A percentile compares a stretch with the other conserved stretches of the same genome.
phyloP scores from a whole-genome alignment of 768 basidiomycete species.

The Suillus decipiens region DNA sequence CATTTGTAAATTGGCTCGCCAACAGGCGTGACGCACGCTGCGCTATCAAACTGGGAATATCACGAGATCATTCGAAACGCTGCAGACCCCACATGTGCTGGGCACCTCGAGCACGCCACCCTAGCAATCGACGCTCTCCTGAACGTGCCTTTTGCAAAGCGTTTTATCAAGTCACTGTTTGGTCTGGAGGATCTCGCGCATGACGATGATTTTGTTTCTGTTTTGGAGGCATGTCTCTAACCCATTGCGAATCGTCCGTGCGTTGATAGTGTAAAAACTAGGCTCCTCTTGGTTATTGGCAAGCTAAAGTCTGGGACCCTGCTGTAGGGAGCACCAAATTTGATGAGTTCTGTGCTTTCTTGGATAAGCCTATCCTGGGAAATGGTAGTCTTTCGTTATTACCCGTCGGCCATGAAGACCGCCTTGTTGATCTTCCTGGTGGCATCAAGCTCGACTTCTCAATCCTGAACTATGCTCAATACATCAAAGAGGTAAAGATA shows the following conservation, averaged over 20 bases:
- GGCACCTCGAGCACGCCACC: conserved; percentile 58
- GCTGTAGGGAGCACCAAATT: conserved; percentile 60
- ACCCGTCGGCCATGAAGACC: conserved; percentile 50
- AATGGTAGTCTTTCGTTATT: conserved; percentile 35
- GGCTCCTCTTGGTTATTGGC: conserved; percentile 73
- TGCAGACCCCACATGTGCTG: conserved; percentile 63
- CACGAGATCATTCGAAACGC: conserved; percentile 77
- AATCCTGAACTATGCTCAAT: conserved; percentile 73
- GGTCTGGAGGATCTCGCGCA: conserved; percentile 68
- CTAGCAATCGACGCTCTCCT: conserved; percentile 64
- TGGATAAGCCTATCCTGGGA: conserved; percentile 48
- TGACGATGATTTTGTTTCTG: conserved; percentile 76
- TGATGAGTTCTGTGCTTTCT: conserved; percentile 64
- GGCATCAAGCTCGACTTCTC: conserved; percentile 56
- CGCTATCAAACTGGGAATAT: conserved; percentile 83
- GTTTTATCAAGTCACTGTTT: conserved; percentile 69
- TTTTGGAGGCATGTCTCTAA: conserved; percentile 53
- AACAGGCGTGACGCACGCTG: conserved; percentile 82
- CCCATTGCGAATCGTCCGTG: conserved; percentile 16
- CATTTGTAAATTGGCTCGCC: conserved; percentile 5
- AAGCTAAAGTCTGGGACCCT: conserved; percentile 87
- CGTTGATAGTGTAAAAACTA: conserved; percentile 27
- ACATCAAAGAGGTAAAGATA: conserved; percentile 63
- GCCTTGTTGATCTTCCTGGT: conserved; percentile 48
- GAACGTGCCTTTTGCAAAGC: conserved; percentile 44